Percentiles rank a stretch among this genome's conserved stretches.
These are phyloP conservation scores for Diaporthe vexans DNA, from an alignment of 2,329 filamentous ascomycete species.

Conservation along the genomic window DNA sequence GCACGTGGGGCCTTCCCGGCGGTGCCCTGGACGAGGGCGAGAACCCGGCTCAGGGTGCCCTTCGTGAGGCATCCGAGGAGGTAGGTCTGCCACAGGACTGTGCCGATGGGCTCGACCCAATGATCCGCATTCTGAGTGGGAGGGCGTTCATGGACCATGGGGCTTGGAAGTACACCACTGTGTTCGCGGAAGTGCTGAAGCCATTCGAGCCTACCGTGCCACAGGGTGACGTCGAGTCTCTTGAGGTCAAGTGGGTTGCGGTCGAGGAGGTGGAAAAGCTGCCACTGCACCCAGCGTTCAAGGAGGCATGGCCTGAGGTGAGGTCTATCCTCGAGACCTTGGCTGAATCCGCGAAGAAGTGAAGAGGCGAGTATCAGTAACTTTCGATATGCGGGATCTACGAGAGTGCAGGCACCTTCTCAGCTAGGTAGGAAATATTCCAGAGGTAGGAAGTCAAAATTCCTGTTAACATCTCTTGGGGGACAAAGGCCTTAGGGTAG, in stretches of 20 bases:
- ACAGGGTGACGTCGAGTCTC: neutral
- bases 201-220: constrained; percentile 10
- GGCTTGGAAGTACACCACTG: constrained; percentile 27
- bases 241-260: constrained; percentile 11
- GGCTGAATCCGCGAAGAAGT: neutral
- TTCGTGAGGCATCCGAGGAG: constrained; percentile 30
- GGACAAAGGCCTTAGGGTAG: neutral
- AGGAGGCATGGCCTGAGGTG: constrained; percentile 16
- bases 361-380: neutral
- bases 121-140: neutral
- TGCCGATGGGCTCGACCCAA: neutral
- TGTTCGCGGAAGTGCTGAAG: neutral
- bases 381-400: neutral
- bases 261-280: constrained; percentile 1
- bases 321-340: neutral
- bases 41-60: neutral
- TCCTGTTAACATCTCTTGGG: neutral
- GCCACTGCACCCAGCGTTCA: constrained; percentile 12
- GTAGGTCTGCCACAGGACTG: neutral
- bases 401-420: neutral
- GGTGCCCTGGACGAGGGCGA: constrained; percentile 27
- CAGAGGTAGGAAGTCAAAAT: neutral
- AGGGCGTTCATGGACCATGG: constrained; percentile 12
- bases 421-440: too few relatives aligned
- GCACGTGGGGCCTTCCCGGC: constrained; percentile 33